These are phyloP conservation scores for Suillus subalutaceus DNA, from an alignment of 768 basidiomycete genomes.

Conservation along the genomic window DNA sequence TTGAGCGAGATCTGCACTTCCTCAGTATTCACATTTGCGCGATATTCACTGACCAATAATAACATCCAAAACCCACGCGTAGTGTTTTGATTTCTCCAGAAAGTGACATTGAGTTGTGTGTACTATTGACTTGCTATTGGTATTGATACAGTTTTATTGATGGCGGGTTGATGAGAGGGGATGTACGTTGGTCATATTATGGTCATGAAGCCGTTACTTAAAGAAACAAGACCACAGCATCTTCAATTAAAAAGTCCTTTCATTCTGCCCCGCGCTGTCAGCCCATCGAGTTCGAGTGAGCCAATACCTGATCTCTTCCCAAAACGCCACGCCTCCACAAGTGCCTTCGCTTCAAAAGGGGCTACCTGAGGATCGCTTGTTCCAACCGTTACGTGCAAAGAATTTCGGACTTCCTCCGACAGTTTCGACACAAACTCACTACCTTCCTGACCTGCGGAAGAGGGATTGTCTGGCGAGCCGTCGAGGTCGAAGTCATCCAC, in stretches of 20 bases:
- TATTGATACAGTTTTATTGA: not conserved
- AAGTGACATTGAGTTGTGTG: not conserved
- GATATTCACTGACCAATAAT: not conserved
- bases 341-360: slow-evolving; percentile 68
- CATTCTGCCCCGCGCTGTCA: slow-evolving; percentile 34
- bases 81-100: not conserved
- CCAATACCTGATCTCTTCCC: slow-evolving; percentile 35
- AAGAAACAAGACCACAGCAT: not conserved
- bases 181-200: not conserved
- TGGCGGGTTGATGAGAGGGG: not conserved
- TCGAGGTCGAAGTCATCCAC: slow-evolving; percentile 59
- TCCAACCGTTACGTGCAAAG: slow-evolving; percentile 89
- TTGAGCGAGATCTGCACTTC: not conserved
- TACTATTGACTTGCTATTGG: not conserved
- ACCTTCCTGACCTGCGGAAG: slow-evolving; percentile 38
- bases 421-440: slow-evolving; percentile 51
- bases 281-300: slow-evolving; percentile 31
- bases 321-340: slow-evolving; percentile 60
- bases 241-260: slow-evolving; percentile 21
- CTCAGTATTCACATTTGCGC: not conserved
- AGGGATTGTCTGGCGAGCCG: slow-evolving; percentile 25
- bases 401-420: slow-evolving; percentile 45
- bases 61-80: not conserved
- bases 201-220: not conserved
- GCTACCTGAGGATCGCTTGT: slow-evolving; percentile 53